A percentile compares a stretch with the other conserved stretches of the same genome.
Conservation (phyloP, 176 grass and related monocot species). For the Melocanna baccifera region DNA sequence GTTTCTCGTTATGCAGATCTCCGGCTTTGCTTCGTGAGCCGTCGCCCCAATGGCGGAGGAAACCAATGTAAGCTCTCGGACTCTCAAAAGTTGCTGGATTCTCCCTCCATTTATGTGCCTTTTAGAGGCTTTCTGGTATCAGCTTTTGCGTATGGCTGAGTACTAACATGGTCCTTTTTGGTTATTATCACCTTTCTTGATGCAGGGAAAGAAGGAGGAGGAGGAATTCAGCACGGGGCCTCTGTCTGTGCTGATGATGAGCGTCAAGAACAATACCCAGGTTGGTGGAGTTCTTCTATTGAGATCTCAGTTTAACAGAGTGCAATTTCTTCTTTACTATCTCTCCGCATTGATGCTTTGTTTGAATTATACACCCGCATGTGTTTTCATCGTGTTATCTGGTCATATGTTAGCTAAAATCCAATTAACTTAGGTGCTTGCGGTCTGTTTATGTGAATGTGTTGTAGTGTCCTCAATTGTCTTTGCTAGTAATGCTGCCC, state of each 20-base stretch:
- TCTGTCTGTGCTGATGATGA: constrained; percentile 62
- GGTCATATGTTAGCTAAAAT: not conserved
- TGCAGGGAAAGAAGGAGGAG: constrained; percentile 62
- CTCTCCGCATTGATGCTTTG: not conserved
- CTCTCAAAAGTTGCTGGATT: not conserved
- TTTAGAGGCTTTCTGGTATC: not conserved
- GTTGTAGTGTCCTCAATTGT: not conserved
- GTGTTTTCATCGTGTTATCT: not conserved
- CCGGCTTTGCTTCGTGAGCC: constrained; percentile 10
- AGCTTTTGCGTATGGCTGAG: not conserved
- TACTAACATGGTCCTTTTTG: not conserved
- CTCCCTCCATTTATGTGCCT: not conserved
- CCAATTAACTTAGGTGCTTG: not conserved
- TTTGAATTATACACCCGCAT: not conserved
- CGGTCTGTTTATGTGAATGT: not conserved
- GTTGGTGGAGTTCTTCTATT: constrained; percentile 10
- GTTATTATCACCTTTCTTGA: not conserved
- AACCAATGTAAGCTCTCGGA: constrained; percentile 27
- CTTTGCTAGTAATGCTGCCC: not conserved
- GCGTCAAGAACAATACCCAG: constrained; percentile 72
- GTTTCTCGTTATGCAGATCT: not conserved
- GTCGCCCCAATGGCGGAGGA: constrained; percentile 45
- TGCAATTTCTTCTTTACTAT: not conserved
- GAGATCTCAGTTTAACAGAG: not conserved
- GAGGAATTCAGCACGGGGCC: constrained; percentile 74